These are phyloP conservation scores for Trypanosoma brucei DNA, from an alignment of 208 protist species.

Conservation along the genomic window DNA sequence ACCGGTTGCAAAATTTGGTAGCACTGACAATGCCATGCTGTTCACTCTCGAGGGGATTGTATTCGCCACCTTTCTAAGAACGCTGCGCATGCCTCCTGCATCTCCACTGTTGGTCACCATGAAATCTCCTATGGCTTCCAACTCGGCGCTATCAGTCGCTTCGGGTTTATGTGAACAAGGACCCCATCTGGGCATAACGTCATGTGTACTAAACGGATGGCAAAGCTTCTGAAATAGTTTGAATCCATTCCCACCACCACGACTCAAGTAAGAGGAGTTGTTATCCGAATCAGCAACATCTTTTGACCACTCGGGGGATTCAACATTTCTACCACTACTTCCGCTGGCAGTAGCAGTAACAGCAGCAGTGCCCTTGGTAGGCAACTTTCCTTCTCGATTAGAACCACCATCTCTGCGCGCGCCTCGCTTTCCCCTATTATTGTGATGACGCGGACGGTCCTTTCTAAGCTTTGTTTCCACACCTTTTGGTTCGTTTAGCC, in stretches of 20 bases:
- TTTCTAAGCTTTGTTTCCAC: no score
- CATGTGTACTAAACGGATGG: conserved; percentile 55
- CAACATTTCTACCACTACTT: no score
- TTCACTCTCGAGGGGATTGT: conserved; percentile 45
- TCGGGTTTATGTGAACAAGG: background rate
- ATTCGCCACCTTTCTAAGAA: conserved; percentile 23
- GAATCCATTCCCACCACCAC: conserved; percentile 33
- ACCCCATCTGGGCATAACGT: background rate
- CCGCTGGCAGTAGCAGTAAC: no score
- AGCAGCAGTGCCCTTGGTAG: no score
- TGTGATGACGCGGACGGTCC: no score
- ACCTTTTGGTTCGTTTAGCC: no score
- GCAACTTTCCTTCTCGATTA: no score
- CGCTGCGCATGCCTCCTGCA: conserved; percentile 3
- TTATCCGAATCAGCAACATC: background rate
- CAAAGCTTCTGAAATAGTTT: conserved; percentile 57
- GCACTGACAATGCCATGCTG: conserved; percentile 58
- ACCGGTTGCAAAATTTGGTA: conserved; percentile 71
- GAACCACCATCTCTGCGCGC: no score
- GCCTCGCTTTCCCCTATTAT: no score
- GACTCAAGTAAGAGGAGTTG: background rate
- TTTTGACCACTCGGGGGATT: background rate
- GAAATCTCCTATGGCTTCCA: conserved; percentile 21
- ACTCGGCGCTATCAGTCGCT: conserved; percentile 8
- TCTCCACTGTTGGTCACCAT: conserved; percentile 2